These are phyloP conservation scores for Aphanoascus verrucosus DNA, from an alignment of 2,329 filamentous ascomycete genomes.

Conservation along the genomic window DNA sequence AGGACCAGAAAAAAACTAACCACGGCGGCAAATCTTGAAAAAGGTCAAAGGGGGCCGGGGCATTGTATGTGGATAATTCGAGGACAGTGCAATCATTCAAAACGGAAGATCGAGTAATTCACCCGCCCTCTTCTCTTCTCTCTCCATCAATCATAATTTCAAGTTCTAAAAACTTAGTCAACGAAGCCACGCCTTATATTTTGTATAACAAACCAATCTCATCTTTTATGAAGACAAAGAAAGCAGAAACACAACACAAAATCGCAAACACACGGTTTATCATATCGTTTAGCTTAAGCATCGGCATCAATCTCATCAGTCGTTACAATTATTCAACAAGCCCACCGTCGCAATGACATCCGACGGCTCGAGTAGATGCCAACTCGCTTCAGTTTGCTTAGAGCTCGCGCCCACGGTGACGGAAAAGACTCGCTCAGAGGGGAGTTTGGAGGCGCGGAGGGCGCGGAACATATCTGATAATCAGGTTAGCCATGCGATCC, in stretches of 20 bases:
- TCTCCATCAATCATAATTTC: too few relatives aligned
- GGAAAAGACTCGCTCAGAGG: slow-evolving; percentile 64
- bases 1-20: not conserved
- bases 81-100: not conserved
- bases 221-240: too few relatives aligned
- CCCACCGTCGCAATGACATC: slow-evolving; percentile 66
- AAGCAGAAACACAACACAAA: too few relatives aligned
- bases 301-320: not conserved
- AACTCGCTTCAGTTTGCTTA: slow-evolving; percentile 81
- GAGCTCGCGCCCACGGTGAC: slow-evolving; percentile 86
- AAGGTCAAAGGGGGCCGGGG: not conserved
- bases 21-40: not conserved
- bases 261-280: not conserved
- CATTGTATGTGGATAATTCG: not conserved
- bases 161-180: too few relatives aligned
- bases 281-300: too few relatives aligned
- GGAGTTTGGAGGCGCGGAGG: slow-evolving; percentile 48
- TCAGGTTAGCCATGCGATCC: slow-evolving; percentile 13
- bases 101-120: too few relatives aligned
- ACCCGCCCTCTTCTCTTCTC: too few relatives aligned
- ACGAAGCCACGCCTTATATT: not conserved
- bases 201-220: too few relatives aligned
- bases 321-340: slow-evolving; percentile 40
- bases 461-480: slow-evolving; percentile 65
- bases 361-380: slow-evolving; percentile 77